These are phyloP conservation scores for Botrytis elliptica DNA, from an alignment of 2,329 filamentous ascomycete species.

Conservation along the genomic window DNA sequence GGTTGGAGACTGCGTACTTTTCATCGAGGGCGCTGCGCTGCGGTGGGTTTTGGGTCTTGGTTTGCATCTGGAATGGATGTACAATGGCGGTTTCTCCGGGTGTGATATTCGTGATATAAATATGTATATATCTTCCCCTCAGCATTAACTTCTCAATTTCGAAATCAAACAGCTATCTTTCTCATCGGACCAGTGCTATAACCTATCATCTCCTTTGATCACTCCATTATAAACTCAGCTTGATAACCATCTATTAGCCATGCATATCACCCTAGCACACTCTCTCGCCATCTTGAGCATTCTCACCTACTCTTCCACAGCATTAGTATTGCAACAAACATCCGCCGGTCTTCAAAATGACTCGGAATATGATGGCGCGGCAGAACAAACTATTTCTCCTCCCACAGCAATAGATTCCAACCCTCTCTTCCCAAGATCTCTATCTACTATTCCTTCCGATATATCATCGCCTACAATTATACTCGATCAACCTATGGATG, in stretches of 20 bases:
- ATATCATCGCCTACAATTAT: not conserved
- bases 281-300: not conserved
- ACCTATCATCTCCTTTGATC: not conserved
- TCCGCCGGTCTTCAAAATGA: not conserved
- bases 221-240: not conserved
- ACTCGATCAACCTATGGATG: fast-evolving
- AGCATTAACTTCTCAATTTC: not conserved
- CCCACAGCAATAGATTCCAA: not conserved
- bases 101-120: not conserved
- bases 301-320: not conserved
- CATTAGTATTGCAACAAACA: not conserved
- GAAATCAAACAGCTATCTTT: no score
- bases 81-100: fast-evolving
- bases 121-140: no score
- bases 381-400: not conserved
- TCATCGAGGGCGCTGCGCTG: not conserved
- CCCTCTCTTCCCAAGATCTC: not conserved
- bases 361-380: not conserved
- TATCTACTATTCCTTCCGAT: not conserved
- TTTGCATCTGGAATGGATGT: not conserved
- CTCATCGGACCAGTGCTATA: not conserved
- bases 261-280: not conserved
- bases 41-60: fast-evolving
- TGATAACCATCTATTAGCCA: not conserved
- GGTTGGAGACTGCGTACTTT: not conserved